phyloP scores from a whole-genome alignment of 73 alveolate species.

The Uronychia setigera region DNA sequence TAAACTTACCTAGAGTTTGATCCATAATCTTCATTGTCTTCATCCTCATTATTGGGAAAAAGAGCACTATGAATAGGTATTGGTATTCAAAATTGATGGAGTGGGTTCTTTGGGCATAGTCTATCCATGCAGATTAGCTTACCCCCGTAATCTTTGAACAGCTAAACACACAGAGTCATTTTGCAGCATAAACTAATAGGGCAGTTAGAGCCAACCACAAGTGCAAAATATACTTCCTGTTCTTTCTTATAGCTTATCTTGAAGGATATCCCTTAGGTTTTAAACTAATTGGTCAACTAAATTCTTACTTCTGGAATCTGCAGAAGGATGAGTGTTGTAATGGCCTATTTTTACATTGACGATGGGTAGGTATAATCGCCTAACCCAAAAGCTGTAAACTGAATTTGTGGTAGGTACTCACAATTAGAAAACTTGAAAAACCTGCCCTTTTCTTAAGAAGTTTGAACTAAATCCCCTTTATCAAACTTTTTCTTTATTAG shows the following conservation, averaged over 20 bases:
- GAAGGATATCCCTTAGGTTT: background rate
- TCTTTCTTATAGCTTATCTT: background rate
- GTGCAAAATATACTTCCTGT: constrained; percentile 29
- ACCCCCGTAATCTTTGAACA: constrained; percentile 42
- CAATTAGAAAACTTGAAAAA: background rate
- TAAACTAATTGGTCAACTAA: background rate
- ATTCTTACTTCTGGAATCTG: background rate
- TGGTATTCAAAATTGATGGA: constrained; percentile 21
- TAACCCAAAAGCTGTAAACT: background rate
- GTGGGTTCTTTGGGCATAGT: constrained; percentile 54
- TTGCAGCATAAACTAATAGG: constrained; percentile 52
- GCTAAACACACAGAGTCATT: constrained; percentile 46
- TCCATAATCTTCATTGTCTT: too few relatives aligned
- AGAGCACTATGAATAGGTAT: too few relatives aligned
- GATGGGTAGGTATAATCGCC: background rate
- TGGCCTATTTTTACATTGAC: background rate
- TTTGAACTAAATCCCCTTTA: too few relatives aligned
- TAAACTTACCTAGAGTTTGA: too few relatives aligned
- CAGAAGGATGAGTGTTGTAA: background rate
- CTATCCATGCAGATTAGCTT: constrained; percentile 63
- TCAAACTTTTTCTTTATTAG: too few relatives aligned
- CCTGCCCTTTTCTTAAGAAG: too few relatives aligned
- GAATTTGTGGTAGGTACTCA: background rate
- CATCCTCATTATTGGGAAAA: too few relatives aligned
- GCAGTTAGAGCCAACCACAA: constrained; percentile 46